These are phyloP conservation scores for Eucalyptus lansdowneana DNA, from an alignment of 345 rosid genomes.

Conservation along the genomic window DNA sequence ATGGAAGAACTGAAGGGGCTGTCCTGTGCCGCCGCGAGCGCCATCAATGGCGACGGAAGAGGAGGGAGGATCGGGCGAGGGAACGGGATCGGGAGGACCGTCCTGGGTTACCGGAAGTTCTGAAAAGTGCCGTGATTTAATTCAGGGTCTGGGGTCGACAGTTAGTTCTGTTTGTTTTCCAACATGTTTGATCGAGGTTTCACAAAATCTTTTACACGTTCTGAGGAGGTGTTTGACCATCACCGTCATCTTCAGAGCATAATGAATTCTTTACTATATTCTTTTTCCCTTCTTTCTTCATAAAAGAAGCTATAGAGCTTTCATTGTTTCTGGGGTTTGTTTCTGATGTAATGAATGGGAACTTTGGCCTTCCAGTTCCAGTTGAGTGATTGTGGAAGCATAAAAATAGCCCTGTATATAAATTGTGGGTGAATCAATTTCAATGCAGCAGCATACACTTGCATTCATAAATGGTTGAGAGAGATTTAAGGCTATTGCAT, in stretches of 20 bases:
- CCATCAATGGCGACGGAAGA: conserved; percentile 34
- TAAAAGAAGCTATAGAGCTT: not conserved
- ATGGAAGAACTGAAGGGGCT: conserved; percentile 57
- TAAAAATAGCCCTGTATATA: not conserved
- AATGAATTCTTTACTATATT: not conserved
- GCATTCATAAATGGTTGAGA: not conserved
- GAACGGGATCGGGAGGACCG: conserved; percentile 13
- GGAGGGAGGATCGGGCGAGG: conserved; percentile 13
- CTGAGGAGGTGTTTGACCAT: not conserved
- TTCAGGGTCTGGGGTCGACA: not conserved
- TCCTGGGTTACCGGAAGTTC: conserved; percentile 36
- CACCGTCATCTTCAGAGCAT: not conserved
- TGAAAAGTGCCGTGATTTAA: not conserved
- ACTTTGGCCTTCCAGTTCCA: not conserved
- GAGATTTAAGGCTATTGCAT: not conserved
- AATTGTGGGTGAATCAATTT: not conserved
- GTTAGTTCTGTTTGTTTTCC: not conserved
- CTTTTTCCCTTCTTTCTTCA: not conserved
- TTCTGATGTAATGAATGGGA: not conserved
- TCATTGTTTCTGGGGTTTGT: not conserved
- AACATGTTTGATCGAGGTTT: not conserved
- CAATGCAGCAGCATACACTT: not conserved
- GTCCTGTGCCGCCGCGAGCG: conserved; percentile 36
- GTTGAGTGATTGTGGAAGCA: not conserved
- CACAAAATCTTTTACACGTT: not conserved